Conservation (phyloP, 768 basidiomycete genomes). For the Termitomyces sp. region DNA sequence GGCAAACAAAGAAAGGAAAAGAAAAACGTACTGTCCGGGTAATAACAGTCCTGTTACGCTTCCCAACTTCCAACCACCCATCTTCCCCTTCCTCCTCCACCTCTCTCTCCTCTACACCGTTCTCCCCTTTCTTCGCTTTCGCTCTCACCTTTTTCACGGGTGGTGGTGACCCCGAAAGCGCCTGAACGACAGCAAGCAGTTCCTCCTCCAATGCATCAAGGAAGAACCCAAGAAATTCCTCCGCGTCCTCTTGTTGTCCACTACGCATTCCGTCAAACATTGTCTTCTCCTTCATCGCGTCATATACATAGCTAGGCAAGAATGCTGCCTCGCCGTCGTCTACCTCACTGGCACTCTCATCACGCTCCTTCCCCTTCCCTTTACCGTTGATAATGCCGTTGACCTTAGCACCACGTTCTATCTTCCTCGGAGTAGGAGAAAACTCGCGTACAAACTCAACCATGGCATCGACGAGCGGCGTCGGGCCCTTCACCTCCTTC, state of each 20-base stretch:
- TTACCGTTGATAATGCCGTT: constrained; percentile 40
- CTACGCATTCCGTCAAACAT: constrained; percentile 91
- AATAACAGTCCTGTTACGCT: constrained; percentile 72
- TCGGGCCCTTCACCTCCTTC: constrained; percentile 22
- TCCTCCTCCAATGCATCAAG: constrained; percentile 94
- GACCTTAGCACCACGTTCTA: constrained; percentile 22
- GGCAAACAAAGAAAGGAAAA: not conserved
- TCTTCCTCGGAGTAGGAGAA: constrained; percentile 22
- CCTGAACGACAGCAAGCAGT: constrained; percentile 56
- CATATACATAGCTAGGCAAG: constrained; percentile 81
- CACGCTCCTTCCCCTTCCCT: constrained; percentile 17
- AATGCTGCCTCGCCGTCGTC: constrained; percentile 64
- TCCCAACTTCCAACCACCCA: constrained; percentile 93
- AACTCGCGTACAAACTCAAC: constrained; percentile 80
- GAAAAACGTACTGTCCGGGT: constrained; percentile 65
- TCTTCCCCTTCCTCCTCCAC: constrained; percentile 36
- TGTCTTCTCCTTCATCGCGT: constrained; percentile 91
- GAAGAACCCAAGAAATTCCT: constrained; percentile 98
- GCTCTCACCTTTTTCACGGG: constrained; percentile 24
- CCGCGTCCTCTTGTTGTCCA: constrained; percentile 96
- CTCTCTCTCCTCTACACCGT: constrained; percentile 34
- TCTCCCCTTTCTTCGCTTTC: constrained; percentile 21
- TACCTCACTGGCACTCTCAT: constrained; percentile 31
- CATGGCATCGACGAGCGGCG: constrained; percentile 64
- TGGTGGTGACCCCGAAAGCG: constrained; percentile 35